Percentiles rank a stretch among this genome's conserved stretches.
Evolutionary conservation across 495 filamentous ascomycete genomes (phyloP).

Genomic region (Delitschia confertaspora): DNA sequence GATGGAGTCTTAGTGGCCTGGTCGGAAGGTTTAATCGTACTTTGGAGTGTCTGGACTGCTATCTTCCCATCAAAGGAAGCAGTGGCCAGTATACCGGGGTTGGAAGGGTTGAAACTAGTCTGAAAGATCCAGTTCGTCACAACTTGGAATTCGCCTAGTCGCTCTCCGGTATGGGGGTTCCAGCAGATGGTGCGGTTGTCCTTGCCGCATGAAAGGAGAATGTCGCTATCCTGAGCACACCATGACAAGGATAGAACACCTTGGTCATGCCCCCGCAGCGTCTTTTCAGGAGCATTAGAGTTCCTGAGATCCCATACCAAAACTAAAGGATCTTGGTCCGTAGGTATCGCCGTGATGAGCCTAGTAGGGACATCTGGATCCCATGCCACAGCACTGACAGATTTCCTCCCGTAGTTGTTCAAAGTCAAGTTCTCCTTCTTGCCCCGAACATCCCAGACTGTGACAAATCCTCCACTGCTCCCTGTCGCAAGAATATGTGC

Average conservation of each 20-base stretch:
- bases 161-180: slow-evolving; percentile 85
- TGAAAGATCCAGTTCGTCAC: slow-evolving; percentile 99
- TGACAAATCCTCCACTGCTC: slow-evolving; percentile 89
- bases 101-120: slow-evolving; percentile 87
- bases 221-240: slow-evolving; percentile 84
- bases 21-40: slow-evolving; percentile 53
- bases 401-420: slow-evolving; percentile 84
- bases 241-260: slow-evolving; percentile 92
- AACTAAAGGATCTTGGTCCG: slow-evolving; percentile 82
- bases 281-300: slow-evolving; percentile 88
- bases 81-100: slow-evolving; percentile 83
- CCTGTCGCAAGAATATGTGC: slow-evolving; percentile 93
- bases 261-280: slow-evolving; percentile 78
- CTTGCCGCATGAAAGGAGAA: slow-evolving; percentile 90
- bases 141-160: slow-evolving; percentile 86
- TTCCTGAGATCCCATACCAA: slow-evolving; percentile 92
- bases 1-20: slow-evolving; percentile 48
- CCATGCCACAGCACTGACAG: slow-evolving; percentile 94
- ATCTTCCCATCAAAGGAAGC: slow-evolving; percentile 97
- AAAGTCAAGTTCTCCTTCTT: slow-evolving; percentile 94
- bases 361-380: slow-evolving; percentile 90
- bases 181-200: slow-evolving; percentile 93
- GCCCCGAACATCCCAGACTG: slow-evolving; percentile 95
- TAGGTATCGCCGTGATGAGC: slow-evolving; percentile 83
- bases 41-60: slow-evolving; percentile 83